Conservation (phyloP, 148 eudicot genomes). For the Arbutus unedo region DNA sequence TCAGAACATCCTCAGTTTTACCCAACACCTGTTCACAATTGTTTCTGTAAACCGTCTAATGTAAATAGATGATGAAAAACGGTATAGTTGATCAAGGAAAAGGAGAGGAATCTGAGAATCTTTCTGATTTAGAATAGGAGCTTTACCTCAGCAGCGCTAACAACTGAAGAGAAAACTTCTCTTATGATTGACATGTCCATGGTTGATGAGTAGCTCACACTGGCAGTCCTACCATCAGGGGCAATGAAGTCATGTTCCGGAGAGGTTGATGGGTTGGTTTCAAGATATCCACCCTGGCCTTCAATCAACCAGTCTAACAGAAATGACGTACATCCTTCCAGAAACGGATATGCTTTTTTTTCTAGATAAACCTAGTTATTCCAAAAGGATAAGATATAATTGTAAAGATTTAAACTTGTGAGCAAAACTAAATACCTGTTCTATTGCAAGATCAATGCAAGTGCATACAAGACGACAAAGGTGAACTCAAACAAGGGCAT, state of each 20-base stretch:
- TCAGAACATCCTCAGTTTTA: slow-evolving; percentile 47
- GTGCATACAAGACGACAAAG: neutral
- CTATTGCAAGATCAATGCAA: neutral
- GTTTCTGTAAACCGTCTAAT: neutral
- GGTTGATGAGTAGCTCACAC: slow-evolving; percentile 88
- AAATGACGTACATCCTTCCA: slow-evolving; percentile 69
- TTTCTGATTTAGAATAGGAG: neutral
- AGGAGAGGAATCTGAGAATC: neutral
- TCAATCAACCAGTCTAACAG: slow-evolving; percentile 79
- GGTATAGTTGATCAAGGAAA: neutral
- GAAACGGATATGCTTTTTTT: slow-evolving; percentile 62
- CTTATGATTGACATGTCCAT: slow-evolving; percentile 84
- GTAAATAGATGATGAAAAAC: neutral
- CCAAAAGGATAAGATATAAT: neutral
- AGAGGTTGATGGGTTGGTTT: slow-evolving; percentile 96
- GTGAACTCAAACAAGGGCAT: neutral
- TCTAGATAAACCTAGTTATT: slow-evolving; percentile 42
- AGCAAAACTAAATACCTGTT: neutral
- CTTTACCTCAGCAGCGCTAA: slow-evolving; percentile 63
- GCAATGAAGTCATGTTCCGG: slow-evolving; percentile 78
- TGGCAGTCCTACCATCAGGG: slow-evolving; percentile 77
- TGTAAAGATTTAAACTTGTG: neutral
- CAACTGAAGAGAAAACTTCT: slow-evolving; percentile 60
- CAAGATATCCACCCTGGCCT: slow-evolving; percentile 63
- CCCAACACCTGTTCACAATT: slow-evolving; percentile 45